These are phyloP conservation scores for Scheffersomyces ergatensis DNA, from an alignment of 805 yeast species.

Conservation along the genomic window DNA sequence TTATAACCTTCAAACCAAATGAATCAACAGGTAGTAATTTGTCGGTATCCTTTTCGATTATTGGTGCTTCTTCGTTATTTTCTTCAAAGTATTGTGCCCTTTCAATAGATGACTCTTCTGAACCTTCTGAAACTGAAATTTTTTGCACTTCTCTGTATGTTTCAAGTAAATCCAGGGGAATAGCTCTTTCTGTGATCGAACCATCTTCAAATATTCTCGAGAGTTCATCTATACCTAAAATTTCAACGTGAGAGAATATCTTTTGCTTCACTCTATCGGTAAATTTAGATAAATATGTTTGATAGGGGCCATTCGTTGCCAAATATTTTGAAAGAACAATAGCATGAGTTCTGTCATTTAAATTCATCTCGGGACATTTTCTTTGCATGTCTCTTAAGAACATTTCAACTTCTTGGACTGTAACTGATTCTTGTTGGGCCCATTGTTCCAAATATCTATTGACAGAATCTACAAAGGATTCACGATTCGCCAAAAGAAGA, in stretches of 20 bases:
- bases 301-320: conserved; percentile 7
- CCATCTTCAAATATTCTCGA: conserved; percentile 26
- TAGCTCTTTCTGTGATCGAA: conserved; percentile 21
- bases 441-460: conserved; percentile 57
- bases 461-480: conserved; percentile 61
- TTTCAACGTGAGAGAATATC: conserved; percentile 48
- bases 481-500: conserved; percentile 37
- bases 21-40: conserved; percentile 67
- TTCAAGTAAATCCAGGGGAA: conserved; percentile 32
- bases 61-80: conserved; percentile 17
- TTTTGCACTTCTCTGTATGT: conserved; percentile 25
- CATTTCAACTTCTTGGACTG: conserved; percentile 41
- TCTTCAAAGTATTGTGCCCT: conserved; percentile 33
- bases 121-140: conserved; percentile 8
- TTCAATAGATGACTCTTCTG: conserved; percentile 8
- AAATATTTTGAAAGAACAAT: conserved; percentile 48
- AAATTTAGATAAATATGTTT: conserved; percentile 11
- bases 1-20: conserved; percentile 72
- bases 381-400: conserved; percentile 34
- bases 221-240: conserved; percentile 49
- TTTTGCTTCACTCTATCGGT: conserved; percentile 10
- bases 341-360: conserved; percentile 61
- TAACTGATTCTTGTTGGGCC: conserved; percentile 37
- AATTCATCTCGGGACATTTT: conserved; percentile 17
- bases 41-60: conserved; percentile 55